Base-by-base conservation (phyloP, 768 basidiomycete species). In the Tylopilus subfusipes region DNA sequence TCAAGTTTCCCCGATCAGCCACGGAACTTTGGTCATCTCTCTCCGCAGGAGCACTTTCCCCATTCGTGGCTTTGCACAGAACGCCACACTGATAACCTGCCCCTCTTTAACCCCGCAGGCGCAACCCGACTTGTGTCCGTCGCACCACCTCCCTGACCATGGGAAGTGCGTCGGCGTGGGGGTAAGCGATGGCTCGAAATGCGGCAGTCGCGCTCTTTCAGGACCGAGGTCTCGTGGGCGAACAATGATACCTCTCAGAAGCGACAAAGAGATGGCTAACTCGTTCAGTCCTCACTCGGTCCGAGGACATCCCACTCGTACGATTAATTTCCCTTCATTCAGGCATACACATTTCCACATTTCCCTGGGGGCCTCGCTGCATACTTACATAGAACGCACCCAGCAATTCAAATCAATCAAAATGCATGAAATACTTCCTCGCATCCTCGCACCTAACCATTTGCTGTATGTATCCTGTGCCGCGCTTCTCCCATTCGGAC, bases 31-130 rank as follows among this genome's bases (percentile, higher is more conserved):
- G 47, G 47, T 62, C 29, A 21, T 21, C 27, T 45, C 42, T 21
- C 13, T 49, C 12, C 31, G 18, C 21, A 8, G n/a, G 9, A 22
- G 21, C 13, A 18, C 21, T 56, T 25, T 44, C 53, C 25, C 45
- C 30, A 19, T 33, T 52, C 14, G 25, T 5, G 12, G 34, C 19
- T 21, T 43, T 12, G 34, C 39, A 48, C 10, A 9, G 31, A 48
- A 21, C 38, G 38, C 38, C 39, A 42, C 49, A 40, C 33, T 18
- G 13, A 40, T 10, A 16, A 10, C 34, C 7, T 29, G 39, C 42
- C 25, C 50, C 64, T 24, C 39, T 52, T 49, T 59, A 48, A 36
- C 19, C 27, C 64, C 64, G 25, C 50, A n/a, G 42, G 52, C 36
- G 45, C 12, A 56, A 29, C 33, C 27, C 36, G 48, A 33, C 42